Base-by-base conservation (phyloP, 768 basidiomycete genomes). In the Mycena albidolilacea region DNA sequence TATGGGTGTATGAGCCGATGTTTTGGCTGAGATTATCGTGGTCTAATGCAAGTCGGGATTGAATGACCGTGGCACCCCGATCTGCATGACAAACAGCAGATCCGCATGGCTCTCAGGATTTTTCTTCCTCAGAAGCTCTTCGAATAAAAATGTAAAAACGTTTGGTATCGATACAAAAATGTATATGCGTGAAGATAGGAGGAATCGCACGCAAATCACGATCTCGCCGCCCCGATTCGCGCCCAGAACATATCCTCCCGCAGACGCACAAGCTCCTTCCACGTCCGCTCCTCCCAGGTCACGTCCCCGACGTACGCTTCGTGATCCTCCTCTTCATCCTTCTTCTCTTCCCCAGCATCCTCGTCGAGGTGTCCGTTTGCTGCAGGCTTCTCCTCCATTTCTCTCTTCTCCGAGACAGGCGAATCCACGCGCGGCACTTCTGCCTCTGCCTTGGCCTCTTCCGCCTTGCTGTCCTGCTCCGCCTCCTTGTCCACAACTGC, bases 171-270 rank as follows among this genome's bases (percentile, higher is more conserved):
- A 52, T 61, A 23, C 48, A 23, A 61, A 67, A 67, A 59, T 59
- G 44, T 43, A 57, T 21, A 10, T 41, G 41, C 52, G 41, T 44
- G 41, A 44, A 66, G 67, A 48, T 15, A 50, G 35, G 21, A 60
- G 23, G 39, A 37, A 19, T 63, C 48, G 52, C 54, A 64, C 61
- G 60, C 61, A 23, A 38, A 19, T 77, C 67, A 83, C 57, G 78
- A 78, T 57, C 79, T 78, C 30, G 83, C 64, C 0, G 87, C 90
- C 0, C 95, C 95, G 59, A 95, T 82, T 66, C 95, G 84, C 23
- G 95, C 93, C 92, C 91, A 96, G 80, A 94, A 96, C 93, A 96
- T 93, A 54, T 93, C 92, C 80, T 96, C 94, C 71, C 90, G 89
- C 74, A 97, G 80, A 55, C 86, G 86, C 19, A 90, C 86, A 21